Conservation (phyloP, 164 flowering plant species). For the Litsea cubeba region DNA sequence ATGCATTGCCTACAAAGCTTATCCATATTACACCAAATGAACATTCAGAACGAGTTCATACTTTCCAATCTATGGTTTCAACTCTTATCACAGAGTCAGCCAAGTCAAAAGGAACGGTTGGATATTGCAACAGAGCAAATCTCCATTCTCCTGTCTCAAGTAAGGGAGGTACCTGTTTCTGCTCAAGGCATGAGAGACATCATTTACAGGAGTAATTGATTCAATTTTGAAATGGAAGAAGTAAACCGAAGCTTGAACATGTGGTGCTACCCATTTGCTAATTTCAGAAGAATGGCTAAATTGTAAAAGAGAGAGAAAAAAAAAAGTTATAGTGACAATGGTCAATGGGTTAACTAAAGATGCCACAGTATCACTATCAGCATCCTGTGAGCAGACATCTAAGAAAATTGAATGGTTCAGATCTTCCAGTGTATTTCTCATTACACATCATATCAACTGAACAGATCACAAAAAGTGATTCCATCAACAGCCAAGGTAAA, state of each 20-base stretch:
- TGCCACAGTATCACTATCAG: neutral
- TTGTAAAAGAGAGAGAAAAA: neutral
- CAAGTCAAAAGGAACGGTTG: conserved; percentile 70
- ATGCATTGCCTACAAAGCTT: conserved; percentile 33
- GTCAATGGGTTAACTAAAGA: too few relatives aligned
- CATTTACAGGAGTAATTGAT: conserved; percentile 9
- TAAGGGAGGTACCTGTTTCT: conserved; percentile 61
- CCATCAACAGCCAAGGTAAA: too few relatives aligned
- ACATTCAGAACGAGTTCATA: conserved; percentile 59
- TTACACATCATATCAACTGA: too few relatives aligned
- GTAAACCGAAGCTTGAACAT: neutral
- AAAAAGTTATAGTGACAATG: neutral
- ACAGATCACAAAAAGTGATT: too few relatives aligned
- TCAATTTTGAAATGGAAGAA: neutral
- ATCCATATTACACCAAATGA: conserved; percentile 32
- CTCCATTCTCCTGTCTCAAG: conserved; percentile 56
- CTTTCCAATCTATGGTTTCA: conserved; percentile 70
- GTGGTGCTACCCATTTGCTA: neutral
- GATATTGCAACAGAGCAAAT: conserved; percentile 70
- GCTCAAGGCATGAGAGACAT: conserved; percentile 36
- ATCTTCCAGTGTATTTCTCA: too few relatives aligned
- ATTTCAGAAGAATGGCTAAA: neutral
- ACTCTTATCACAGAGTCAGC: conserved; percentile 64
- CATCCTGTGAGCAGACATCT: too few relatives aligned
- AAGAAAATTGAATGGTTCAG: too few relatives aligned